Evolutionary conservation across 73 alveolate species (phyloP).

Genomic region (Paramecium tetraurelia): DNA sequence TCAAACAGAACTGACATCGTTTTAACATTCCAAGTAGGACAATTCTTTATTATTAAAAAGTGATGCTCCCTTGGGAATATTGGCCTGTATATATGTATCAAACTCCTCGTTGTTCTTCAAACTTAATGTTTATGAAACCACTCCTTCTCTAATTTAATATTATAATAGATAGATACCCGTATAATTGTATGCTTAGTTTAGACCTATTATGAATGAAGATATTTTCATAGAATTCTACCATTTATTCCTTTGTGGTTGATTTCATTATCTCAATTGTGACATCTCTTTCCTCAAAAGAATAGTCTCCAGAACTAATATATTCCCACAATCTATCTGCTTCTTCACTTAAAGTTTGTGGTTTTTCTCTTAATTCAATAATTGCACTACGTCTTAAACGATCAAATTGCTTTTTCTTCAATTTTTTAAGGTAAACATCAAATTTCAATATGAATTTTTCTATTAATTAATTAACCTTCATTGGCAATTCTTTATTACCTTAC

Average conservation of each 20-base stretch:
- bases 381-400: background rate
- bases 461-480: background rate
- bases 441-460: background rate
- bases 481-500: conserved; percentile 7
- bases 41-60: background rate
- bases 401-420: background rate
- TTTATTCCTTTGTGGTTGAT: background rate
- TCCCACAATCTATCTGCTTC: conserved; percentile 23
- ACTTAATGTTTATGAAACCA: background rate
- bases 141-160: background rate
- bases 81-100: background rate
- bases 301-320: background rate
- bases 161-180: background rate
- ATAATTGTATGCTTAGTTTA: conserved; percentile 4
- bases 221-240: background rate
- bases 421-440: background rate
- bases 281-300: background rate
- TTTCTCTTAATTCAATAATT: background rate
- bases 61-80: background rate
- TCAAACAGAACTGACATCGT: conserved; percentile 8
- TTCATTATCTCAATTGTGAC: background rate
- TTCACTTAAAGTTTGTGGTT: background rate
- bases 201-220: background rate
- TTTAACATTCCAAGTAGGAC: background rate
- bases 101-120: background rate